A percentile compares a stretch with the other conserved stretches of the same genome.
phyloP scores from a whole-genome alignment of 768 basidiomycete genomes.

The Neoboletus subvelutipes region DNA sequence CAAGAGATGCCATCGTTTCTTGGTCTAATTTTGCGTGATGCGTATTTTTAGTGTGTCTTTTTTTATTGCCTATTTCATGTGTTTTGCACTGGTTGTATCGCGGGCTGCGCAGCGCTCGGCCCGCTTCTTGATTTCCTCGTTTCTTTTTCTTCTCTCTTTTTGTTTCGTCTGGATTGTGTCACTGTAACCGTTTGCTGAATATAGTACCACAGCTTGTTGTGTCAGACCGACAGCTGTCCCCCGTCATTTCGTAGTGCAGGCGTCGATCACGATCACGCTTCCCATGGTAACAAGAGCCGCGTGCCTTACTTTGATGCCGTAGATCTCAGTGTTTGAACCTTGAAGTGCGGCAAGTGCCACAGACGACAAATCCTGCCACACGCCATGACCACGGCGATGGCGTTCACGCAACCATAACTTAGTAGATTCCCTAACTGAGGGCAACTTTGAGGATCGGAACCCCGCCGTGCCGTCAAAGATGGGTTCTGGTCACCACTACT shows the following conservation, averaged over 20 bases:
- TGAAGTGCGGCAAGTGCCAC: too few relatives aligned
- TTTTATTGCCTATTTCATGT: not conserved
- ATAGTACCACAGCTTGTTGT: not conserved
- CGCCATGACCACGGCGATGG: too few relatives aligned
- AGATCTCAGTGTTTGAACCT: too few relatives aligned
- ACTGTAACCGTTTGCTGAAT: not conserved
- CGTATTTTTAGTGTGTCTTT: not conserved
- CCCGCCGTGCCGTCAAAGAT: slow-evolving; percentile 19
- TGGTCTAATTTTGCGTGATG: slow-evolving; percentile 44
- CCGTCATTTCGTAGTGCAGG: not conserved
- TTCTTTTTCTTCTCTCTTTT: not conserved
- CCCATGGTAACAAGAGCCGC: not conserved
- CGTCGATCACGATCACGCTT: too few relatives aligned
- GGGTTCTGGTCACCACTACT: slow-evolving; percentile 19
- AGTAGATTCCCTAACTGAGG: too few relatives aligned
- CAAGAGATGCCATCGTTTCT: slow-evolving; percentile 55
- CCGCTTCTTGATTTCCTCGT: not conserved
- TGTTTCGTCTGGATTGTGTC: not conserved
- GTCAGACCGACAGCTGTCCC: not conserved
- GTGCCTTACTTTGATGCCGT: not conserved
- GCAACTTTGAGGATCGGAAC: slow-evolving; percentile 29
- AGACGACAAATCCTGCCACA: too few relatives aligned
- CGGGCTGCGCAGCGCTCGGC: not conserved
- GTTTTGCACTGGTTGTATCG: not conserved
- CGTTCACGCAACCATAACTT: too few relatives aligned